Evolutionary conservation across 1,139 yeast genomes (phyloP).

Genomic region (Torulaspora pretoriensis): DNA sequence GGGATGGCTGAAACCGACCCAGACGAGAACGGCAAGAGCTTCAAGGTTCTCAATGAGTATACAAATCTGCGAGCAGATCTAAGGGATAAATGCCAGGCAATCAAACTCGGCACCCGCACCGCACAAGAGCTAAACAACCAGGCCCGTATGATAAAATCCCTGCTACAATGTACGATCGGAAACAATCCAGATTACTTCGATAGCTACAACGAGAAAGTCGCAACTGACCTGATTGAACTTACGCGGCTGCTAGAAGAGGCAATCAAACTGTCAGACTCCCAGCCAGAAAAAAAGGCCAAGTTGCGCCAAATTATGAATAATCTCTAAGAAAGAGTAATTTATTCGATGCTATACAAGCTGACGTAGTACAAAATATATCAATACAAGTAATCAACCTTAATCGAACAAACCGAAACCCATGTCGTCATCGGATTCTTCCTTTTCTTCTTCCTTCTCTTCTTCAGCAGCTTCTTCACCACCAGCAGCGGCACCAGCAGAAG

Average conservation of each 20-base stretch:
- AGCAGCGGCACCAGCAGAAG: conserved; percentile 64
- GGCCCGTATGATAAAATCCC: conserved; percentile 9
- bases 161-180: conserved; percentile 12
- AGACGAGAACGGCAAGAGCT: conserved; percentile 9
- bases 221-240: conserved; percentile 19
- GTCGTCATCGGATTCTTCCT: conserved; percentile 62
- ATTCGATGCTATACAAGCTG: conserved; percentile 6
- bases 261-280: conserved; percentile 14
- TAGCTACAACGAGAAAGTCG: conserved; percentile 14
- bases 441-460: conserved; percentile 53
- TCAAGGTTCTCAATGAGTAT: conserved; percentile 24
- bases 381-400: conserved; percentile 39
- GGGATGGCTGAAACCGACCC: conserved; percentile 9
- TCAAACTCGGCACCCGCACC: conserved; percentile 15
- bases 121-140: conserved; percentile 11
- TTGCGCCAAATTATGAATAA: conserved; percentile 4
- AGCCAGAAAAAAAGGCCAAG: conserved; percentile 7
- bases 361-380: conserved; percentile 3
- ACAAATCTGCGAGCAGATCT: conserved; percentile 20
- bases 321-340: conserved; percentile 6
- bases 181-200: conserved; percentile 17
- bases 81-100: conserved; percentile 20
- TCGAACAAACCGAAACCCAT: conserved; percentile 92
- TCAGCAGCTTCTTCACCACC: conserved; percentile 70
- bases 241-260: conserved; percentile 19